These are phyloP conservation scores for Arthrobotrys pseudoclavata DNA, from an alignment of 2,329 filamentous ascomycete genomes.

Conservation along the genomic window DNA sequence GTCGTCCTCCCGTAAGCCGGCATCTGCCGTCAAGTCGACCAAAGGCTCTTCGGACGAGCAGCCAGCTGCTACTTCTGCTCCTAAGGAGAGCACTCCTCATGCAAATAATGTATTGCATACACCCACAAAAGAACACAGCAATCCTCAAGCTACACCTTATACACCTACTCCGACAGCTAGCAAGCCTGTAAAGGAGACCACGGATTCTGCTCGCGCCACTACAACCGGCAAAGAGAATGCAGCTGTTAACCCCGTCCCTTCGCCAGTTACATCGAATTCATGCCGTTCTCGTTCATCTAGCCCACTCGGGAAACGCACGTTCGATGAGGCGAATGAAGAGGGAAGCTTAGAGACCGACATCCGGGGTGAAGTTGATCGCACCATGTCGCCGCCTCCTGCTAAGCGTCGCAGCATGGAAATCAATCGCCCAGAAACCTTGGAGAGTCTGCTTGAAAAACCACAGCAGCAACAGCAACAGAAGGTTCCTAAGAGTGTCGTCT, in stretches of 20 bases:
- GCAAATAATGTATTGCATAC: slow-evolving; percentile 51
- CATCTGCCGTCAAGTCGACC: slow-evolving; percentile 37
- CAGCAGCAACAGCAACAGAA: slow-evolving; percentile 22
- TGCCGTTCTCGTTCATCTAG: slow-evolving; percentile 57
- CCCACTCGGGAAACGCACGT: slow-evolving; percentile 58
- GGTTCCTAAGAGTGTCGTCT: slow-evolving; percentile 49
- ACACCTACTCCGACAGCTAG: slow-evolving; percentile 34
- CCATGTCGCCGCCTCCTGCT: slow-evolving; percentile 52
- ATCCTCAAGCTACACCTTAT: slow-evolving; percentile 43
- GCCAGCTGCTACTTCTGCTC: slow-evolving; percentile 16
- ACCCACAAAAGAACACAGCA: slow-evolving; percentile 47
- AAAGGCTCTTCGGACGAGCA: slow-evolving; percentile 42
- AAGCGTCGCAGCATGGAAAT: slow-evolving; percentile 49
- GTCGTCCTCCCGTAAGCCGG: slow-evolving; percentile 41
- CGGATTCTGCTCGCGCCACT: slow-evolving; percentile 22
- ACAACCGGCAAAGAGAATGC: slow-evolving; percentile 48
- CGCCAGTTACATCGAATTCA: slow-evolving; percentile 4
- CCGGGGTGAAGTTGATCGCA: slow-evolving; percentile 50
- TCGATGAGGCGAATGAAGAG: slow-evolving; percentile 58
- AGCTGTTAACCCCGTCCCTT: slow-evolving; percentile 17
- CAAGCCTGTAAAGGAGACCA: slow-evolving; percentile 36
- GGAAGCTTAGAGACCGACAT: slow-evolving; percentile 56
- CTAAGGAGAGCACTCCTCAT: slow-evolving; percentile 27
- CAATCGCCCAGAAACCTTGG: slow-evolving; percentile 43
- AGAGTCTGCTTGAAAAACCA: slow-evolving; percentile 19